Conservation (phyloP, 2,329 filamentous ascomycete genomes). For the Beauveria sp. region DNA sequence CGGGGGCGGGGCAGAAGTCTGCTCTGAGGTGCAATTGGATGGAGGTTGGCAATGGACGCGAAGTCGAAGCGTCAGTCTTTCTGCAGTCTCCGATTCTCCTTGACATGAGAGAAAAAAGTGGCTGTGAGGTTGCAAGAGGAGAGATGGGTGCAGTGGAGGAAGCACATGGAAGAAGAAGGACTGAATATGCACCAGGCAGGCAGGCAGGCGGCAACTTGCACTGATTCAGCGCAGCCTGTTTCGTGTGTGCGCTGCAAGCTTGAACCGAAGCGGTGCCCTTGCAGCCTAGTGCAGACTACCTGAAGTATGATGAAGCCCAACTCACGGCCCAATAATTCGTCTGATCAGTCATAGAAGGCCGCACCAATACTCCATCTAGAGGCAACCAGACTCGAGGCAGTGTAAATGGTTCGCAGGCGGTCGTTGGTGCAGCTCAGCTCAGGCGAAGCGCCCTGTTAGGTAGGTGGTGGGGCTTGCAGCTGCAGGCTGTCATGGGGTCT, state of each 20-base stretch:
- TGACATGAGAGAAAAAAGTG: background rate
- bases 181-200: background rate
- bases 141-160: background rate
- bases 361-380: background rate
- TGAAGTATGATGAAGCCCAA: background rate
- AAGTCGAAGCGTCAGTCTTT: background rate
- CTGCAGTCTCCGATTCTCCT: background rate
- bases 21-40: background rate
- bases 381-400: background rate
- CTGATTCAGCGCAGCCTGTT: background rate
- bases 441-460: background rate
- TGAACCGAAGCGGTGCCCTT: background rate
- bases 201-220: background rate
- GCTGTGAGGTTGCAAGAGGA: background rate
- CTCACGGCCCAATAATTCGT: background rate
- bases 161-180: background rate
- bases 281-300: background rate
- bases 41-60: background rate
- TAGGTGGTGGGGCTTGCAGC: conserved; percentile 1
- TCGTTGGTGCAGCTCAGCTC: background rate
- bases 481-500: conserved; percentile 1
- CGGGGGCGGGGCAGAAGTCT: conserved; percentile 6
- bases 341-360: background rate
- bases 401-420: background rate
- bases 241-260: background rate